Evolutionary conservation across 129 eudicot genomes (phyloP).

Genomic region (Saussurea involucrata): DNA sequence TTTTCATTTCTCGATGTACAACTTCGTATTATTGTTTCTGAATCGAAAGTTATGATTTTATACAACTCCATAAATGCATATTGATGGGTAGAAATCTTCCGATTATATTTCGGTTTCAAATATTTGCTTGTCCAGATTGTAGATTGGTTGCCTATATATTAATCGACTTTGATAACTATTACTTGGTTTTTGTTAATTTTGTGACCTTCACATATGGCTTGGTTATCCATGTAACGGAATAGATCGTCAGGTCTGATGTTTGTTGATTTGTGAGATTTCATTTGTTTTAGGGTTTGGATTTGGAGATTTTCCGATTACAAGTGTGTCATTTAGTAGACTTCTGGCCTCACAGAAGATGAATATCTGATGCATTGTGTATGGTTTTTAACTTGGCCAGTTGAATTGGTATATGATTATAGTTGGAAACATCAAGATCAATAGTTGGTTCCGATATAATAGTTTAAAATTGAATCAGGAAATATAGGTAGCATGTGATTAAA

Average conservation of each 20-base stretch:
- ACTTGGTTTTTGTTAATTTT: background rate
- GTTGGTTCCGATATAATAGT: background rate
- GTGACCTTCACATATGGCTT: background rate
- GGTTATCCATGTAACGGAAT: background rate
- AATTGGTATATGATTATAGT: background rate
- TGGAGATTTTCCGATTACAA: background rate
- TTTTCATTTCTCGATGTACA: background rate
- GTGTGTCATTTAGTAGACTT: background rate
- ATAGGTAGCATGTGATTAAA: background rate
- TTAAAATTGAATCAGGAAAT: background rate
- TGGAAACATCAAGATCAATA: background rate
- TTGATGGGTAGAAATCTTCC: background rate
- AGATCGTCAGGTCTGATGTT: background rate
- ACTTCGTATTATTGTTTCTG: background rate
- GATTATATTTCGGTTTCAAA: background rate
- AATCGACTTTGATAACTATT: background rate
- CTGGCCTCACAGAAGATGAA: background rate
- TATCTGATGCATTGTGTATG: background rate
- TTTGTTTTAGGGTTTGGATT: conserved; percentile 1
- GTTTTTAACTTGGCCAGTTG: background rate
- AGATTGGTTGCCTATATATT: background rate
- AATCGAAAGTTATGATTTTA: background rate
- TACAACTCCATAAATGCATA: background rate
- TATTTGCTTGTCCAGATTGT: background rate
- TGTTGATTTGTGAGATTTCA: background rate